Evolutionary conservation across 1,139 yeast species (phyloP).

Genomic region (Taiozyma onychis): DNA sequence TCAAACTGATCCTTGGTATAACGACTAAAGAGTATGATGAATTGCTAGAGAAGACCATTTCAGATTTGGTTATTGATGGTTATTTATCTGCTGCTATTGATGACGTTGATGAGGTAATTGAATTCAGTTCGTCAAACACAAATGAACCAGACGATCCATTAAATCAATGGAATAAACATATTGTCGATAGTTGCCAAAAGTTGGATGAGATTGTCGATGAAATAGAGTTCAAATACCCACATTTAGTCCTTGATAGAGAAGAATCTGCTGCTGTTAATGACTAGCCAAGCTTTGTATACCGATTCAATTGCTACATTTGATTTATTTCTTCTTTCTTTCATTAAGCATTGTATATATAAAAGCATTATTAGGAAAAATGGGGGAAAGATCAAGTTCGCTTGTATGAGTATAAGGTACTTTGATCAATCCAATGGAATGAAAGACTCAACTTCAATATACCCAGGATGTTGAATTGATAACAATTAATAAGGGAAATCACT

Average conservation of each 20-base stretch:
- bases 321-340: not conserved
- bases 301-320: not conserved
- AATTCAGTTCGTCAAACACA: slow-evolving; percentile 16
- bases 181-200: slow-evolving; percentile 15
- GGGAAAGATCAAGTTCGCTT: not conserved
- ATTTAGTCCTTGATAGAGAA: not conserved
- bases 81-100: slow-evolving; percentile 28
- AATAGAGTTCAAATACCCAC: not conserved
- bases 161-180: slow-evolving; percentile 19
- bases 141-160: slow-evolving; percentile 1
- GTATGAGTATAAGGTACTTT: not conserved
- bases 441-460: not conserved
- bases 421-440: not conserved
- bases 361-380: not conserved
- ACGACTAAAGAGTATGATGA: slow-evolving; percentile 5
- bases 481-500: not conserved
- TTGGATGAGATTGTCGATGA: slow-evolving; percentile 18
- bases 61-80: slow-evolving; percentile 18
- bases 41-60: slow-evolving; percentile 10
- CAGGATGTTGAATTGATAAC: not conserved
- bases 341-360: not conserved
- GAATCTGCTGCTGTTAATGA: not conserved
- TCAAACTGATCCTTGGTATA: slow-evolving; percentile 9
- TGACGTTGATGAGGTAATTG: slow-evolving; percentile 30
- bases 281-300: not conserved